Evolutionary conservation across 164 flowering plant species (phyloP).

Genomic region (Aristolochia californica): DNA sequence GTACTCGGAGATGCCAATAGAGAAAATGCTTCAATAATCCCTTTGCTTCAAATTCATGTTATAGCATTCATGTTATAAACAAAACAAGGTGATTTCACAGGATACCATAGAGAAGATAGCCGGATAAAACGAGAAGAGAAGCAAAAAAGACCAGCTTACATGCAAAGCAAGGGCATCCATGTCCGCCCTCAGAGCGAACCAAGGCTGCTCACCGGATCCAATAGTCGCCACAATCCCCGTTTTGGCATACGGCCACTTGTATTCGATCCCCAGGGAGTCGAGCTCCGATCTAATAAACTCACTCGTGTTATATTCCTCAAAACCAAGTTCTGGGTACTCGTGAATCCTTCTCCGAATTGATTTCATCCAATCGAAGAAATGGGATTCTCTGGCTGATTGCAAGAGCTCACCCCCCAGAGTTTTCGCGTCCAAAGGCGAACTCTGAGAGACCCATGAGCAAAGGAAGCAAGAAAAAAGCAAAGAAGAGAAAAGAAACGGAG

Average conservation of each 20-base stretch:
- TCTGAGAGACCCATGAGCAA: conserved; percentile 2
- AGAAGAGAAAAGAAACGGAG: not conserved
- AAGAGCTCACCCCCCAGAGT: conserved; percentile 21
- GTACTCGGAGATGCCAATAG: too few relatives aligned
- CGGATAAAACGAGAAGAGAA: not conserved
- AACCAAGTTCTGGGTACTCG: conserved; percentile 60
- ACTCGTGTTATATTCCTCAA: conserved; percentile 66
- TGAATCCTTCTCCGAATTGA: conserved; percentile 54
- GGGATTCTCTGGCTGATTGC: conserved; percentile 31
- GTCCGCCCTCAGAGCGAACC: conserved; percentile 65
- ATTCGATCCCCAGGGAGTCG: conserved; percentile 45
- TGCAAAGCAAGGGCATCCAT: conserved; percentile 59
- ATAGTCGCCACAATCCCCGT: conserved; percentile 58
- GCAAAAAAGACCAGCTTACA: not conserved
- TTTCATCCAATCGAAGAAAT: conserved; percentile 59
- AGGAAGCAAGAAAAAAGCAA: conserved; percentile 1
- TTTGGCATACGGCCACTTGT: conserved; percentile 47
- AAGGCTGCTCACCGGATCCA: conserved; percentile 55
- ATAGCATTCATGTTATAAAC: too few relatives aligned
- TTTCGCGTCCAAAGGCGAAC: not conserved
- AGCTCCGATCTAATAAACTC: conserved; percentile 47
- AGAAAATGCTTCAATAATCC: not conserved
- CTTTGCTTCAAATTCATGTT: too few relatives aligned
- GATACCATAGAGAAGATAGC: not conserved
- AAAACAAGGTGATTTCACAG: not conserved